These are phyloP conservation scores for Euphorbia lathyris DNA, from an alignment of 345 rosid species.

Conservation along the genomic window DNA sequence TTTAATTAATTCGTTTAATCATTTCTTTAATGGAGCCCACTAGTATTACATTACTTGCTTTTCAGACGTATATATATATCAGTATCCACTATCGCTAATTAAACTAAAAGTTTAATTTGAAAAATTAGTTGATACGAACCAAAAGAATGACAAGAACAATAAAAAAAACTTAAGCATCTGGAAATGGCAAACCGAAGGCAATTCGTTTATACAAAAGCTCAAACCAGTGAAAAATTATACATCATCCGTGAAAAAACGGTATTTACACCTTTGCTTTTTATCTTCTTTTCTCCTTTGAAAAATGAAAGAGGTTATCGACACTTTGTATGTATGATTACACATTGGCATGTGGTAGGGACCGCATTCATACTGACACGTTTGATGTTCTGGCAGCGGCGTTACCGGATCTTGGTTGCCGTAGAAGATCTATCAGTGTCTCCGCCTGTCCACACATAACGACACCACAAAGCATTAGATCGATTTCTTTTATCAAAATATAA, in stretches of 20 bases:
- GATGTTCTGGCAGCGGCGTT: slow-evolving; percentile 51
- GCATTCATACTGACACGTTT: slow-evolving; percentile 35
- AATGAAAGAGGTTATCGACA: not conserved
- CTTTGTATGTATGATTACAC: slow-evolving; percentile 14
- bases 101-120: not conserved
- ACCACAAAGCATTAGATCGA: not conserved
- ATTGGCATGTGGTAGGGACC: slow-evolving; percentile 22
- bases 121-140: not conserved
- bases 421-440: slow-evolving; percentile 64
- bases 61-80: too few species aligned
- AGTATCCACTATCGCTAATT: too few species aligned
- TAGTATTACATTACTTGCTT: not conserved
- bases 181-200: not conserved
- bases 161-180: too few species aligned
- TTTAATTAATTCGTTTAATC: not conserved
- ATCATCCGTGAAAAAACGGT: not conserved
- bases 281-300: not conserved
- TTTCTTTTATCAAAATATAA: too few species aligned
- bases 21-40: not conserved
- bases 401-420: slow-evolving; percentile 91
- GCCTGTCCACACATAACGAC: slow-evolving; percentile 59
- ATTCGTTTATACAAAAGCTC: not conserved
- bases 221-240: slow-evolving; percentile 5
- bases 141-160: not conserved
- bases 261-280: slow-evolving; percentile 5